Evolutionary conservation across 768 basidiomycete species (phyloP).

Genomic region (Serendipita sp.): DNA sequence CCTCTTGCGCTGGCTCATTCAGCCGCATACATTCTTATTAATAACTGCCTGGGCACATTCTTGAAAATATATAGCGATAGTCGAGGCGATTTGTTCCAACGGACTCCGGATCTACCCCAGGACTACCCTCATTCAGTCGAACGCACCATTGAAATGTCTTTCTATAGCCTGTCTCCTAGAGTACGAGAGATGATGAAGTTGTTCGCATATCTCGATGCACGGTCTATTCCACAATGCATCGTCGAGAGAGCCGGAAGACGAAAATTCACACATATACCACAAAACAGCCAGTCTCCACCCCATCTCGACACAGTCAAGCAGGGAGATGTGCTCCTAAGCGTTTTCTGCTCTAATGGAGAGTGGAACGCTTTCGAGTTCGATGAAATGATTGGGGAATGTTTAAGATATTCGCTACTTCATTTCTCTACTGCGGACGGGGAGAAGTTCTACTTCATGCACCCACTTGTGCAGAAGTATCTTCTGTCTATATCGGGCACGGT

Average conservation of each 20-base stretch:
- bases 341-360: background rate
- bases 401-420: background rate
- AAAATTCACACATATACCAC: background rate
- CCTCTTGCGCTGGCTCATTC: background rate
- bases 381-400: background rate
- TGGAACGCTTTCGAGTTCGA: background rate
- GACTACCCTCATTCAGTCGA: background rate
- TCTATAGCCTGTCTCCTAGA: background rate
- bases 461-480: background rate
- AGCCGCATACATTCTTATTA: background rate
- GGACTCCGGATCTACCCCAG: background rate
- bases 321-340: background rate
- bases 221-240: background rate
- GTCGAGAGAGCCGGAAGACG: background rate
- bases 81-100: background rate
- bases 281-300: background rate
- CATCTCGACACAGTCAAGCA: background rate
- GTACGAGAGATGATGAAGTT: background rate
- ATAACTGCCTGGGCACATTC: background rate
- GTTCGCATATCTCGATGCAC: background rate
- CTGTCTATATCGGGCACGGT: background rate
- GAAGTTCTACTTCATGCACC: background rate
- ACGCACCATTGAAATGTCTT: background rate
- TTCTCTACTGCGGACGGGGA: background rate
- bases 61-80: background rate